These are phyloP conservation scores for Mucor ambiguus DNA, from an alignment of 371 early-diverging fungal species.

Conservation along the genomic window DNA sequence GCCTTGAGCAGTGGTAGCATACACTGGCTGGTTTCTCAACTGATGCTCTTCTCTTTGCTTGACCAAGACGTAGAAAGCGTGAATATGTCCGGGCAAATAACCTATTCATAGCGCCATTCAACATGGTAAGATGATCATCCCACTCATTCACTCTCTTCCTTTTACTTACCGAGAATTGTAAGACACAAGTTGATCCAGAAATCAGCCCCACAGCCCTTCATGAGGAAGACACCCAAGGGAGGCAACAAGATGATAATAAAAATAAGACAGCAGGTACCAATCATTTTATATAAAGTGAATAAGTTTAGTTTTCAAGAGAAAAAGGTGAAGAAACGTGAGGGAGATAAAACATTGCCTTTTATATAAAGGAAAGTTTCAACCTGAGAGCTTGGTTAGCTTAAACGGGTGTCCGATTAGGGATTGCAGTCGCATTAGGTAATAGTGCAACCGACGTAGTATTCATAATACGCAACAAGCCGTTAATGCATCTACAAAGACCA, in stretches of 20 bases:
- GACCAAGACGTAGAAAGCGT: conserved; percentile 48
- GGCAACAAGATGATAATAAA: conserved; percentile 47
- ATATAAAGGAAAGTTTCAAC: not conserved
- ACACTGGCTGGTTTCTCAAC: not conserved
- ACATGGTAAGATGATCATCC: not conserved
- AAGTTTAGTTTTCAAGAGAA: conserved; percentile 1
- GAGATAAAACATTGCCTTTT: not conserved
- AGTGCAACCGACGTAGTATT: not conserved
- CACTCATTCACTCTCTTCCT: not conserved
- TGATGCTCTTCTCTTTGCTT: conserved; percentile 35
- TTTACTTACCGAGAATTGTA: not conserved
- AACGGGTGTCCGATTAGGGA: not conserved
- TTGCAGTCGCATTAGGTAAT: not conserved
- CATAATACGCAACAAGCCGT: too few relatives aligned
- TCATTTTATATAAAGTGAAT: conserved; percentile 23
- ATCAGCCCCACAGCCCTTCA: conserved; percentile 47
- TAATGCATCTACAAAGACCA: too few relatives aligned
- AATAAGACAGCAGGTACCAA: conserved; percentile 50
- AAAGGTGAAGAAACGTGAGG: not conserved
- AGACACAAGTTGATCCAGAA: conserved; percentile 56
- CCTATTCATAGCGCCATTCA: conserved; percentile 17
- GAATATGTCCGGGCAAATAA: conserved; percentile 46
- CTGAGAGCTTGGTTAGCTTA: conserved; percentile 15
- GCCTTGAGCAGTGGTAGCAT: not conserved
- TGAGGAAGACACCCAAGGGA: conserved; percentile 49